Evolutionary conservation across 306 rosid species (phyloP).

Genomic region (Vachellia collinsii): DNA sequence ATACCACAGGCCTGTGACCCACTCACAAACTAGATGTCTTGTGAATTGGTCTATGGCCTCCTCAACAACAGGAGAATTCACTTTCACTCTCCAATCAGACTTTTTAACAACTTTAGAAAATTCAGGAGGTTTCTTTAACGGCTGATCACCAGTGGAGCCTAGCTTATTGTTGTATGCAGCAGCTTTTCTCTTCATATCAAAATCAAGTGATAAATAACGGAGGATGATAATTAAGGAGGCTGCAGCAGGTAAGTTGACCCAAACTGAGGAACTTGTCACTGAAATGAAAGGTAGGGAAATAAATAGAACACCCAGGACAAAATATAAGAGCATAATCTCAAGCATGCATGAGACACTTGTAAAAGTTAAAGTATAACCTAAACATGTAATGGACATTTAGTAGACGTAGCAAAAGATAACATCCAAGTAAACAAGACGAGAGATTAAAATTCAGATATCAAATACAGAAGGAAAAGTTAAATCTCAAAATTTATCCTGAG

Average conservation of each 20-base stretch:
- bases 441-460: neutral
- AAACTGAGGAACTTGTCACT: constrained; percentile 99
- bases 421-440: neutral
- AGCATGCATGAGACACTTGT: neutral
- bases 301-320: constrained; percentile 36
- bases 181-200: constrained; percentile 86
- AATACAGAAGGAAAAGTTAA: neutral
- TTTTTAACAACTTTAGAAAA: constrained; percentile 56
- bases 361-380: constrained; percentile 20
- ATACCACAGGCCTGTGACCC: constrained; percentile 96
- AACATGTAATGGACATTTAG: neutral
- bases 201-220: constrained; percentile 86
- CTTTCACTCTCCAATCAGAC: constrained; percentile 87
- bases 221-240: constrained; percentile 71
- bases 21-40: constrained; percentile 86
- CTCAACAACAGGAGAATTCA: constrained; percentile 91
- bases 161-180: constrained; percentile 73
- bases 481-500: neutral
- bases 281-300: constrained; percentile 48
- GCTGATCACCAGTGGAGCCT: constrained; percentile 48
- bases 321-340: constrained; percentile 10
- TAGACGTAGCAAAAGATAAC: neutral
- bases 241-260: constrained; percentile 96
- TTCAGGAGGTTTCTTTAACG: constrained; percentile 61
- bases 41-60: constrained; percentile 86